phyloP scores from a whole-genome alignment of 225 moss, liverwort and hornwort species.

The Rhytidiadelphus loreus region DNA sequence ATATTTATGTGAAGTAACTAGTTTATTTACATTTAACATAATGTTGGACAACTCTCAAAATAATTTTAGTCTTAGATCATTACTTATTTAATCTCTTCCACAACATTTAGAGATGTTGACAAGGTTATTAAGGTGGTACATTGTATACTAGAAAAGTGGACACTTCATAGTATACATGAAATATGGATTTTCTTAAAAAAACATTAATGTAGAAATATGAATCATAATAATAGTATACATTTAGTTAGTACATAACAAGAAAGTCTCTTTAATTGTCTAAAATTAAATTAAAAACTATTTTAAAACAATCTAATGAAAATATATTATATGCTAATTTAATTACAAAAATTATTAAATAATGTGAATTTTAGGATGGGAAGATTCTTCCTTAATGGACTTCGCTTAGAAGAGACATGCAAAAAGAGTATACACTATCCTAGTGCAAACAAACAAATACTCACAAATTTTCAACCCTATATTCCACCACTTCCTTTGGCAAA shows the following conservation, averaged over 20 bases:
- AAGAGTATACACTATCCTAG: neutral
- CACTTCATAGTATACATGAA: too few relatives aligned
- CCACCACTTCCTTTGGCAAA: slow-evolving; percentile 25
- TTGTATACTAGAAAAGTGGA: neutral
- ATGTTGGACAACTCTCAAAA: neutral
- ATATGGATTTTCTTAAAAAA: too few relatives aligned
- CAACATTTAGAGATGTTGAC: neutral
- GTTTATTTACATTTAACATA: neutral
- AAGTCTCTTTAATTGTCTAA: neutral
- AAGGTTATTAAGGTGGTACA: neutral
- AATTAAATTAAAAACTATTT: neutral
- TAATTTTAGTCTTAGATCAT: neutral
- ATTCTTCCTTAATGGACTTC: slow-evolving; percentile 10
- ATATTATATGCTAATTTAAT: neutral
- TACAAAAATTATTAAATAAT: too few relatives aligned
- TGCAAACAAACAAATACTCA: neutral
- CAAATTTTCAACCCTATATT: slow-evolving; percentile 10
- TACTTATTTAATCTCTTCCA: neutral
- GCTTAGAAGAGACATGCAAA: neutral
- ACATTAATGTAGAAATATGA: neutral
- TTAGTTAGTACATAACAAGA: neutral
- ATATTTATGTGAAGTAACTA: neutral
- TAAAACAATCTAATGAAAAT: accelerated
- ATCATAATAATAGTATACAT: neutral
- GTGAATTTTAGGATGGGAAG: slow-evolving; percentile 7